These are phyloP conservation scores for Pythium periplocum DNA, from an alignment of 352 stramenopile genomes.

Conservation along the genomic window DNA sequence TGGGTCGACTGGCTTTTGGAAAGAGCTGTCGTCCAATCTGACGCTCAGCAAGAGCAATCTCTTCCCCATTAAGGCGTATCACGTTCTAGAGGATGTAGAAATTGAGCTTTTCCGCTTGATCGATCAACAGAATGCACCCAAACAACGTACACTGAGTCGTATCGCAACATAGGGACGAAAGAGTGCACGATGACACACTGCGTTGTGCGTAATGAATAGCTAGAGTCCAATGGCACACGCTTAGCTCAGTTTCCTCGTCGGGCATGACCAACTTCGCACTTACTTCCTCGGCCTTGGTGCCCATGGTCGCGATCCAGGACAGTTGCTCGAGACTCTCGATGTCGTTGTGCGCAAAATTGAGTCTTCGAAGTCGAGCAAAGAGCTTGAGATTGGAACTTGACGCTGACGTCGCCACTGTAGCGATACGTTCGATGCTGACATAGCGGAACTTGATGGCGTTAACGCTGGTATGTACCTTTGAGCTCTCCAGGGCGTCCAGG, in stretches of 20 bases:
- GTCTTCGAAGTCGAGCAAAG: conserved; percentile 43
- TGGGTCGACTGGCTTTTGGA: conserved; percentile 18
- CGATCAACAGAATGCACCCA: background rate
- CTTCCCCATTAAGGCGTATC: conserved; percentile 49
- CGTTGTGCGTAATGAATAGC: conserved; percentile 63
- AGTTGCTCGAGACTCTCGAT: conserved; percentile 59
- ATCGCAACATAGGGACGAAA: conserved; percentile 49
- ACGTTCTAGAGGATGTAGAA: conserved; percentile 32
- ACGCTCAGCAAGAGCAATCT: conserved; percentile 45
- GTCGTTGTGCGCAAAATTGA: conserved; percentile 71
- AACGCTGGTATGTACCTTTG: conserved; percentile 44
- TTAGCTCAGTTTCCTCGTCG: background rate
- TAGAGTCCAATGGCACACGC: conserved; percentile 10
- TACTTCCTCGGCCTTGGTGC: conserved; percentile 64
- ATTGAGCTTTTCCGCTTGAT: background rate
- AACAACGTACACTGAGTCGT: conserved; percentile 36
- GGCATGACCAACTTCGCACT: background rate
- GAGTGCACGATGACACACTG: conserved; percentile 44
- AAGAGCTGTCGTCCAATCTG: conserved; percentile 54
- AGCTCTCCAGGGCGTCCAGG: conserved; percentile 51
- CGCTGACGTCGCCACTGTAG: conserved; percentile 21
- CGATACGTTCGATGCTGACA: conserved; percentile 39
- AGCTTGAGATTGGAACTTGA: conserved; percentile 46
- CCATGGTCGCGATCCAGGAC: conserved; percentile 42
- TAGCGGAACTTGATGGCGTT: conserved; percentile 68